Evolutionary conservation across 2,329 filamentous ascomycete genomes (phyloP), one percentile per base, ranked within the genome.

Genomic region (Beauveria bassiana): DNA sequence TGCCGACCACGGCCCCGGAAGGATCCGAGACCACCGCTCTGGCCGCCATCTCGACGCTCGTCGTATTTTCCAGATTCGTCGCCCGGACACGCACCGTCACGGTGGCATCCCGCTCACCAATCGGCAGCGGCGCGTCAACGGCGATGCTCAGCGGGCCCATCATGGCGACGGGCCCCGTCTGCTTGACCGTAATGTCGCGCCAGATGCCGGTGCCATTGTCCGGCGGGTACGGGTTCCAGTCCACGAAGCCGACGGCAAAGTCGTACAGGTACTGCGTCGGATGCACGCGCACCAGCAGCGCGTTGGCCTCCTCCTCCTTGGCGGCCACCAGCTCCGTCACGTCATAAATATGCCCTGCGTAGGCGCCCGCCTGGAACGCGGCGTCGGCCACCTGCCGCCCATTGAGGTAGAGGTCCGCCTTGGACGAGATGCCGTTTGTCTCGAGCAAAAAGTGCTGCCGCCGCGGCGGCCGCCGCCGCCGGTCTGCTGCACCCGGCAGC

Each of bases 151-250:
- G 65, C 0, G 78, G 70, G 0, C 75, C 78, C 56, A 81, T 65
- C 55, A 82, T 65, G 2, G 74, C 70, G 1, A 84, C 76, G 0
- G 80, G 68, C 0, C 84, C 84, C 0, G 81, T 85, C 68, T 82
- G 77, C 55, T 78, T 81, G 47, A 87, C 59, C 40, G 78, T 77
- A 1, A 87, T 74, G 47, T 86, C 74, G 5, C 85, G 76, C 85
- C 85, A 88, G 9, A 88, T 74, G 0, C 85, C 85, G 0, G 83
- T 86, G 2, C 84, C 84, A 52, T 86, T 86, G 67, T 87, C 85
- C 0, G 82, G 78, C 0, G 84, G 82, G 59, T 81, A 80, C 0
- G 83, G 83, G 60, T 86, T 86, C 84, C 84, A 86, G 66, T 86
- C 84, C 0, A 84, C 79, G 61, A 85, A 87, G 0, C 82, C 82